These are phyloP conservation scores for Closterium sp. DNA, from an alignment of 139 green algal species.

Conservation along the genomic window DNA sequence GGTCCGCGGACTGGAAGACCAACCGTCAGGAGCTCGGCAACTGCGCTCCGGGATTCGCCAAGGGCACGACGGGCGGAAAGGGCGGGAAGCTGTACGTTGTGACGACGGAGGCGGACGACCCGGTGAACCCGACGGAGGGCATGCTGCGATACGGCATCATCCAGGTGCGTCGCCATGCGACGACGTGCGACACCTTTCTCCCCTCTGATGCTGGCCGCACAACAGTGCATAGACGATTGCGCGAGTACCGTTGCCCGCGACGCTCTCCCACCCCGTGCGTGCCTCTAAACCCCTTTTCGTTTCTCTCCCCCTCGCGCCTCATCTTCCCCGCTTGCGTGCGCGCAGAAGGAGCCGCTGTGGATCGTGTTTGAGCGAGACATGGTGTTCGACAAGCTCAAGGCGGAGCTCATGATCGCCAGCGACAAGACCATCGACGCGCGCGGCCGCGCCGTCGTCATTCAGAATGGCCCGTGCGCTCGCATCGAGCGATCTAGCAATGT, in stretches of 20 bases:
- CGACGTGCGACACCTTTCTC: neutral
- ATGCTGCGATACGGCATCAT: neutral
- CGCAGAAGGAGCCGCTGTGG: neutral
- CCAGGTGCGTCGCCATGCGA: neutral
- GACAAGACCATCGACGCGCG: constrained; percentile 13
- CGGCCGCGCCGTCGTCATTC: neutral
- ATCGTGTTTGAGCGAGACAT: constrained; percentile 3
- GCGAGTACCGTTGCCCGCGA: too few relatives aligned
- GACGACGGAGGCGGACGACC: constrained; percentile 4
- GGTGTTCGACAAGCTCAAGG: neutral
- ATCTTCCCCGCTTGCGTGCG: too few relatives aligned
- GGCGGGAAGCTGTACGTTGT: neutral
- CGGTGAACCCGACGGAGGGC: neutral
- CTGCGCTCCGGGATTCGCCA: neutral
- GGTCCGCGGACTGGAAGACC: neutral
- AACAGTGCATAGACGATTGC: too few relatives aligned
- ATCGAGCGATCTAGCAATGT: neutral
- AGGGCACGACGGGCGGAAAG: neutral
- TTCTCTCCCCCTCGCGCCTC: neutral
- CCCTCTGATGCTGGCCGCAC: too few relatives aligned
- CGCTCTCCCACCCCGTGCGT: neutral
- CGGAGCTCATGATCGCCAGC: neutral
- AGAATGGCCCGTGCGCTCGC: neutral
- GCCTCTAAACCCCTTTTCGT: neutral
- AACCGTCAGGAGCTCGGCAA: constrained; percentile 2